These are phyloP conservation scores for Yamadazyma friedrichii DNA, from an alignment of 1,139 yeast genomes.

Conservation along the genomic window DNA sequence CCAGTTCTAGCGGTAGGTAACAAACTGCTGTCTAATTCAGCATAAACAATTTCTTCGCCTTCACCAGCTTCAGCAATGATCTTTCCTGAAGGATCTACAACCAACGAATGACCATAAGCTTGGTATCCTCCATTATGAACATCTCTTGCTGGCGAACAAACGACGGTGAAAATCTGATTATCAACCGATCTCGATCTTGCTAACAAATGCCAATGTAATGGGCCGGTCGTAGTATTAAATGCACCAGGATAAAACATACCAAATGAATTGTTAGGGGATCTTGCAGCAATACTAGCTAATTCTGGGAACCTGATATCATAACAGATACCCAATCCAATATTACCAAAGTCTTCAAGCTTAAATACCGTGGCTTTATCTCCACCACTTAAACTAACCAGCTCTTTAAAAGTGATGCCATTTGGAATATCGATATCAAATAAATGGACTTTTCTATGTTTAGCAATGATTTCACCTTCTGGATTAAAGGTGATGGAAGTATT, in stretches of 20 bases:
- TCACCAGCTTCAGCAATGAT: constrained; percentile 82
- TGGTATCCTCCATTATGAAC: constrained; percentile 66
- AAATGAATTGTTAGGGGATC: constrained; percentile 67
- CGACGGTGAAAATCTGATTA: constrained; percentile 74
- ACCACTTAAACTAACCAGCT: constrained; percentile 69
- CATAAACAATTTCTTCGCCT: constrained; percentile 77
- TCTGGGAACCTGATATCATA: constrained; percentile 94
- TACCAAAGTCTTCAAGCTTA: constrained; percentile 67
- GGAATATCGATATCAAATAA: constrained; percentile 91
- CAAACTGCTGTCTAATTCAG: constrained; percentile 68
- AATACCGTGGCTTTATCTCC: constrained; percentile 82
- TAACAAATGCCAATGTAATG: constrained; percentile 87
- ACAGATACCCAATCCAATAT: constrained; percentile 86
- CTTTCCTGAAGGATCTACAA: constrained; percentile 83
- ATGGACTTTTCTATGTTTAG: constrained; percentile 86
- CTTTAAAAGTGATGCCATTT: constrained; percentile 82
- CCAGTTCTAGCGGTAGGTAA: constrained; percentile 63
- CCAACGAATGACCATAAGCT: constrained; percentile 90
- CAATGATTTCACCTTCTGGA: constrained; percentile 70
- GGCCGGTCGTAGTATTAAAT: constrained; percentile 93
- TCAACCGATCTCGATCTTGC: constrained; percentile 89
- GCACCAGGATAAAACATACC: constrained; percentile 96
- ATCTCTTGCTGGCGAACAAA: constrained; percentile 90
- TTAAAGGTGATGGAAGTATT: constrained; percentile 81
- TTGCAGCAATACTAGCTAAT: constrained; percentile 75